Conservation (phyloP, 805 yeast genomes). For the Debaryomyces maramus region DNA sequence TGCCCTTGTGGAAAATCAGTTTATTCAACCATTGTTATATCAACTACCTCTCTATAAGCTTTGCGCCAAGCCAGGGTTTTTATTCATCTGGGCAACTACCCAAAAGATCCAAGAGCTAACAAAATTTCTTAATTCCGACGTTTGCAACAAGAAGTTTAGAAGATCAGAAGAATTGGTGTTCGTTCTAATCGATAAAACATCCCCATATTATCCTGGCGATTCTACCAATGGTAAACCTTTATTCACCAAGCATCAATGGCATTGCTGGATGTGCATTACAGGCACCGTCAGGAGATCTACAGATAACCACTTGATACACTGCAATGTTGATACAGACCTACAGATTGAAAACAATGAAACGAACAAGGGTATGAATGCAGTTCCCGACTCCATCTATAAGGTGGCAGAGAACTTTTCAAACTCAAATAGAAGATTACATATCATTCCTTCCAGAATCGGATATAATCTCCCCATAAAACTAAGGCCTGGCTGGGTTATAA, state of each 20-base stretch:
- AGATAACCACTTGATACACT: conserved; percentile 83
- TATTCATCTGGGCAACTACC: conserved; percentile 86
- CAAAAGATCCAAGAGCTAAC: conserved; percentile 65
- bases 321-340: conserved; percentile 89
- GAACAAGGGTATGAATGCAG: conserved; percentile 16
- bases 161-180: conserved; percentile 88
- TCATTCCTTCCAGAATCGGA: conserved; percentile 74
- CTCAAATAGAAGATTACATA: conserved; percentile 79
- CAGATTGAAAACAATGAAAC: conserved; percentile 53
- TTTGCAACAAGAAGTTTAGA: conserved; percentile 66
- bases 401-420: conserved; percentile 88
- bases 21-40: conserved; percentile 59
- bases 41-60: conserved; percentile 70
- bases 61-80: conserved; percentile 81
- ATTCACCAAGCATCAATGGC: conserved; percentile 83
- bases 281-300: conserved; percentile 88
- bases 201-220: conserved; percentile 65
- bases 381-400: conserved; percentile 72
- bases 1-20: conserved; percentile 73
- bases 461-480: conserved; percentile 58
- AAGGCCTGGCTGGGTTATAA: conserved; percentile 88
- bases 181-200: conserved; percentile 64
- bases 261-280: conserved; percentile 96
- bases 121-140: conserved; percentile 48
- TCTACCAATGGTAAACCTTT: conserved; percentile 33